Evolutionary conservation across 768 basidiomycete genomes (phyloP).

Genomic region (Austroboletus festivus): DNA sequence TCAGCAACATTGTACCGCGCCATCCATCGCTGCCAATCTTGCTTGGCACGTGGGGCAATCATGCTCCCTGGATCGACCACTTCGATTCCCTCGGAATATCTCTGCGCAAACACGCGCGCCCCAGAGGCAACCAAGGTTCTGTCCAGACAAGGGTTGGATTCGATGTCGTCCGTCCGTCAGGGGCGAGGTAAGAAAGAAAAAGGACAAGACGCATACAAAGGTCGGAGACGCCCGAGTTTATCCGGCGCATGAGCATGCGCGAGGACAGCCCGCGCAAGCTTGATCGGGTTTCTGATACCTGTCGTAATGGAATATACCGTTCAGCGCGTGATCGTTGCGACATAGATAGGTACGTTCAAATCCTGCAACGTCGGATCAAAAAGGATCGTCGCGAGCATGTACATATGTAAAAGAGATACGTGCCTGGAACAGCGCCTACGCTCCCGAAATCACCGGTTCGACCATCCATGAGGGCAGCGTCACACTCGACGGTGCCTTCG

Average conservation of each 20-base stretch:
- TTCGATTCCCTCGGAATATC: constrained; percentile 24
- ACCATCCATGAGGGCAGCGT: constrained; percentile 70
- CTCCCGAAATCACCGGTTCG: constrained; percentile 56
- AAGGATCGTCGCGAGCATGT: too few relatives aligned
- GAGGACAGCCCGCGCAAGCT: constrained; percentile 54
- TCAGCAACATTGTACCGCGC: constrained; percentile 36
- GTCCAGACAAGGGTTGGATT: too few relatives aligned
- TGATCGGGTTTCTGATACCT: constrained; percentile 74
- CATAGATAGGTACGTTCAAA: too few relatives aligned
- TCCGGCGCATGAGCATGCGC: constrained; percentile 47
- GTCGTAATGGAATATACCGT: background rate
- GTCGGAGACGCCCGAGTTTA: constrained; percentile 63
- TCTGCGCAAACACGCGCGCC: constrained; percentile 53
- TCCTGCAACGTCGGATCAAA: background rate
- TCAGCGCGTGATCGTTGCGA: too few relatives aligned
- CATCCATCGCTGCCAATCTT: constrained; percentile 65
- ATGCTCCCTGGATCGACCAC: constrained; percentile 44
- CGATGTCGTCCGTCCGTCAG: too few relatives aligned
- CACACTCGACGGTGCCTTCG: constrained; percentile 77
- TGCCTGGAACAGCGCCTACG: constrained; percentile 71
- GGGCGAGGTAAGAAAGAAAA: too few relatives aligned
- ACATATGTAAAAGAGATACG: constrained; percentile 2
- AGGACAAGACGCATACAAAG: constrained; percentile 45
- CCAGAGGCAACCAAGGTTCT: constrained; percentile 64
- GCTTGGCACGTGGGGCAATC: constrained; percentile 45